Evolutionary conservation across 2,329 filamentous ascomycete species (phyloP), one percentile per base, ranked within the genome.

Genomic region (Xylaria sp.): DNA sequence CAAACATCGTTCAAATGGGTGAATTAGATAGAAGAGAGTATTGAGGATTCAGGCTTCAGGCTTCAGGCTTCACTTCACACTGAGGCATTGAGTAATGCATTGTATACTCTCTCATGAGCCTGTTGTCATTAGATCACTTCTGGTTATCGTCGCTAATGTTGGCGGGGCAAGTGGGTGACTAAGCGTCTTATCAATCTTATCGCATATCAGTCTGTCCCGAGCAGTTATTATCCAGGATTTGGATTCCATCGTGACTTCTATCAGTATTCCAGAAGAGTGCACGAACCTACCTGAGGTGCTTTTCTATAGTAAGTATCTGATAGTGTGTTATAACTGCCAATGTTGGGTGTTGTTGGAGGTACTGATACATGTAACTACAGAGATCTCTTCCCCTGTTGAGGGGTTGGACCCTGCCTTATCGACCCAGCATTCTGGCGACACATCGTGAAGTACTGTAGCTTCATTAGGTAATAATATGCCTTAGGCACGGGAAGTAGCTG

Each of bases 1-100:
- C 87, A 74, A 91, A 86, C 86, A 91, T 91, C 12, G 46, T 69
- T 58, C 48, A 34, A 39, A 28, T 4, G 34, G 8, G 15, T 62
- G 52, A 28, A n/a, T 8, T 20, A 12, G 28, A 44, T 54, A 18
- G 25, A 32, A 18, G 20, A 15, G 32, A 61, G 18, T 50, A 15
- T 59, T 37, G 25, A 5, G 25, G 5, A n/a, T 10, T n/a, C n/a
- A n/a, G n/a, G n/a, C n/a, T n/a, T n/a, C n/a, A n/a, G n/a, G n/a
- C n/a, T n/a, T n/a, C n/a, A n/a, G n/a, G 28, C 10, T 63, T 59
- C 23, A 54, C 13, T 46, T 62, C 48, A 58, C 37, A 32, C 25
- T 34, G 25, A 20, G 13, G 37, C 20, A 3, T 25, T 63, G 15
- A 37, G 37, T 18, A 46, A 68, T 63, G 25, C 28, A 48, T 63